Conservation (phyloP, 345 rosid genomes). For the Abelmoschus esculentus region DNA sequence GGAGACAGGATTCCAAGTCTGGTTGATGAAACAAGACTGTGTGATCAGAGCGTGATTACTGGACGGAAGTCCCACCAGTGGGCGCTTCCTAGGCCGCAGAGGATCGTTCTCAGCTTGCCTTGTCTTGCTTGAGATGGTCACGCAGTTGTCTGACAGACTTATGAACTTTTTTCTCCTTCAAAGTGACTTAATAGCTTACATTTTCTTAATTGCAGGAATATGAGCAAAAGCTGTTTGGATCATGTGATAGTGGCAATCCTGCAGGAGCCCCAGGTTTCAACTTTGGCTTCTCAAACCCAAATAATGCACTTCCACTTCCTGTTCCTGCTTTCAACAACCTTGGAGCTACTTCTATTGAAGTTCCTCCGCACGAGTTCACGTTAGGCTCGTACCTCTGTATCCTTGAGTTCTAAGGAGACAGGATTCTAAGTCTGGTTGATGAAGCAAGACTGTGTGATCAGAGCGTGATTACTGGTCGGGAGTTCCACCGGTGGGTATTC, state of each 20-base stretch:
- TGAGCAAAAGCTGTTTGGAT: constrained; percentile 40
- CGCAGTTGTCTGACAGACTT: background rate
- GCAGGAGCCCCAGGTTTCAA: constrained; percentile 41
- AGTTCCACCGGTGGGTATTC: too few relatives aligned
- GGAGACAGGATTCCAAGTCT: background rate
- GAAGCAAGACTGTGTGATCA: background rate
- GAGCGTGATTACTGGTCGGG: background rate
- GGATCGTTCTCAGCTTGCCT: background rate
- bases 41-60: background rate
- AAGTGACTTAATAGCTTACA: too few relatives aligned
- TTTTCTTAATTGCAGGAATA: constrained; percentile 49
- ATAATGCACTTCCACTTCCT: constrained; percentile 34
- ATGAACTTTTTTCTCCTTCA: too few relatives aligned
- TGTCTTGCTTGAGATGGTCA: background rate
- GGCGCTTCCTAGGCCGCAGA: background rate
- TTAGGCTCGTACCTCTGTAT: constrained; percentile 6
- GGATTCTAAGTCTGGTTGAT: too few relatives aligned
- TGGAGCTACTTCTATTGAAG: constrained; percentile 42
- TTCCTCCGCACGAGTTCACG: constrained; percentile 55
- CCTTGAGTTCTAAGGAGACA: background rate
- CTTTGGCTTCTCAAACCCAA: constrained; percentile 55
- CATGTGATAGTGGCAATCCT: constrained; percentile 27
- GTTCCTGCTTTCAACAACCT: constrained; percentile 38
- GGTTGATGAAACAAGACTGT: background rate
- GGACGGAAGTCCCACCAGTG: background rate